A percentile compares a stretch with the other conserved stretches of the same genome.
Conservation (phyloP, 305 asterid species). For the Solanum hybrid region DNA sequence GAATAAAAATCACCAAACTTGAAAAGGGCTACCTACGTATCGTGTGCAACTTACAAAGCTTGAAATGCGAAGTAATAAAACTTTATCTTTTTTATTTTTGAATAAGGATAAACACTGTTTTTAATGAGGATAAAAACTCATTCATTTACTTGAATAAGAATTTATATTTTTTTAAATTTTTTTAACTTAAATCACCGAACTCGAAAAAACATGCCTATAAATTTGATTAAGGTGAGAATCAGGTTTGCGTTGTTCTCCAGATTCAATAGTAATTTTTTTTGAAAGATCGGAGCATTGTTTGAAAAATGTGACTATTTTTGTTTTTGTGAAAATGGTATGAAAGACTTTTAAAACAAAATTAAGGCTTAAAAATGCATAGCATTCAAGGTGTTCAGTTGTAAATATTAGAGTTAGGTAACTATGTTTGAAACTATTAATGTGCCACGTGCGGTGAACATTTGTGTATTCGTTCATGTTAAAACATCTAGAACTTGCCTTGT, state of each 20-base stretch:
- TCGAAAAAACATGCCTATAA: neutral
- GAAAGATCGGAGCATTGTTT: neutral
- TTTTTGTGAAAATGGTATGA: neutral
- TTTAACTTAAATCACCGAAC: neutral
- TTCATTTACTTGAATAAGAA: too few species aligned
- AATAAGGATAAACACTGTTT: neutral
- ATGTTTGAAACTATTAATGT: neutral
- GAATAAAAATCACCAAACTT: neutral
- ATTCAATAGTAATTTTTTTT: neutral
- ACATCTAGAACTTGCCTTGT: neutral
- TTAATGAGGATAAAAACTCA: neutral
- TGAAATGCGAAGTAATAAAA: neutral
- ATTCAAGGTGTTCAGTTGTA: neutral
- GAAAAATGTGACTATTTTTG: neutral
- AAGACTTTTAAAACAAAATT: neutral
- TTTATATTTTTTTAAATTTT: too few species aligned
- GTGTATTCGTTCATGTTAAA: neutral
- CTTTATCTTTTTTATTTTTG: too few species aligned
- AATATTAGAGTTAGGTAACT: neutral
- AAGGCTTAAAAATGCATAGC: neutral
- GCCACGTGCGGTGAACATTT: neutral
- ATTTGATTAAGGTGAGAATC: neutral
- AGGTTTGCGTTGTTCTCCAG: neutral
- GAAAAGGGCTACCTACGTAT: neutral
- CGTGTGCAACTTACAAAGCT: too few species aligned